Evolutionary conservation across 2,329 filamentous ascomycete genomes (phyloP).

Genomic region (Biscogniauxia mediterranea): DNA sequence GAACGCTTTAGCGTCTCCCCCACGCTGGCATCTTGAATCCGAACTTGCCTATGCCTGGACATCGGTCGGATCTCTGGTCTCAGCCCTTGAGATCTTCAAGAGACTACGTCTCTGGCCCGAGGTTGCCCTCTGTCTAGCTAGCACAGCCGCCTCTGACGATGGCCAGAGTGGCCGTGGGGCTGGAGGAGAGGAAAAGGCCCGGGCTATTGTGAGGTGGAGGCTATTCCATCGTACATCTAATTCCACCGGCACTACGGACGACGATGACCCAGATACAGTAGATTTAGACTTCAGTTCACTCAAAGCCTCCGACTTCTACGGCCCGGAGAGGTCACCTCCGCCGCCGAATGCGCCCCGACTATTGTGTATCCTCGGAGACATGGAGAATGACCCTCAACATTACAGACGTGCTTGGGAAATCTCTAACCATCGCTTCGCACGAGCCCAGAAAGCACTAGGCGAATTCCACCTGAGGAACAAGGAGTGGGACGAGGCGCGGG

Average conservation of each 20-base stretch:
- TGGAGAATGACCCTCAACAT: conserved; percentile 70
- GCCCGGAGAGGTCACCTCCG: conserved; percentile 66
- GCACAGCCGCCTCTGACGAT: conserved; percentile 56
- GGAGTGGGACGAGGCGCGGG: conserved; percentile 66
- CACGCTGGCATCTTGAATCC: conserved; percentile 90
- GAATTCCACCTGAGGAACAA: conserved; percentile 69
- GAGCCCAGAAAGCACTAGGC: conserved; percentile 84
- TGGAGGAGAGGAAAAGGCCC: conserved; percentile 75
- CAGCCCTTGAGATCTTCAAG: conserved; percentile 94
- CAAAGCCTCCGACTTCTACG: conserved; percentile 52
- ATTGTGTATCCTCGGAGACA: conserved; percentile 90
- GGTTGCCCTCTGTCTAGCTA: conserved; percentile 83
- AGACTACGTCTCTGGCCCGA: conserved; percentile 92
- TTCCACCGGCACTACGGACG: conserved; percentile 28
- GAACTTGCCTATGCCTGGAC: conserved; percentile 95
- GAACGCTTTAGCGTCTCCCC: conserved; percentile 78
- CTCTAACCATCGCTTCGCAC: conserved; percentile 75
- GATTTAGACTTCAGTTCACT: conserved; percentile 57
- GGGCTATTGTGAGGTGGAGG: conserved; percentile 71
- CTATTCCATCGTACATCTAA: conserved; percentile 61
- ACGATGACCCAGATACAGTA: conserved; percentile 47
- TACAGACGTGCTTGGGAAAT: conserved; percentile 89
- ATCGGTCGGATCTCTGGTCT: conserved; percentile 78
- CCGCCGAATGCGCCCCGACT: conserved; percentile 82
- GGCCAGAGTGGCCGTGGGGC: conserved; percentile 48